These are phyloP conservation scores for Tricholoma sp. DNA, from an alignment of 768 basidiomycete genomes.

Conservation along the genomic window DNA sequence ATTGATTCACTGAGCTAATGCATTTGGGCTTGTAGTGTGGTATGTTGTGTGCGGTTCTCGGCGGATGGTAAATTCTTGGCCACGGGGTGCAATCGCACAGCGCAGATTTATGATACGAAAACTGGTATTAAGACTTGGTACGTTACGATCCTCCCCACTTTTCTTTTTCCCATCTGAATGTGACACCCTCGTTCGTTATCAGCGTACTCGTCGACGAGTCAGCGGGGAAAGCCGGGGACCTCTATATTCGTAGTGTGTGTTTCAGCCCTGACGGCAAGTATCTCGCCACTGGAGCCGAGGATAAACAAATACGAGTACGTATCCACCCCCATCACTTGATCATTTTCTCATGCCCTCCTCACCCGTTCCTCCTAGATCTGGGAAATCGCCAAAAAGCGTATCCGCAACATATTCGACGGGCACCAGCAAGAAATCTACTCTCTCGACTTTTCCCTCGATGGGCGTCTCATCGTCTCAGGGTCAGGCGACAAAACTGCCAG, in stretches of 20 bases:
- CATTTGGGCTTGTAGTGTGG: slow-evolving; percentile 30
- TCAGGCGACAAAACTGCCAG: slow-evolving; percentile 63
- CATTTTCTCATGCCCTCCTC: slow-evolving; percentile 2
- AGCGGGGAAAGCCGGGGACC: slow-evolving; percentile 69
- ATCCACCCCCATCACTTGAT: not conserved
- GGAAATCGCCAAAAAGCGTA: slow-evolving; percentile 80
- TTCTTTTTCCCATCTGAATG: not conserved
- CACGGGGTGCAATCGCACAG: slow-evolving; percentile 93
- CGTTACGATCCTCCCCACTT: slow-evolving; percentile 18
- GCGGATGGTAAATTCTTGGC: slow-evolving; percentile 90
- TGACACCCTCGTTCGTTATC: not conserved
- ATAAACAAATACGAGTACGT: slow-evolving; percentile 79
- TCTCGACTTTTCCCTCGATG: slow-evolving; percentile 86
- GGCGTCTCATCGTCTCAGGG: slow-evolving; percentile 81
- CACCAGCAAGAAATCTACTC: slow-evolving; percentile 94
- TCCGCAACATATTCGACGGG: slow-evolving; percentile 78
- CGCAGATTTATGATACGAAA: slow-evolving; percentile 93
- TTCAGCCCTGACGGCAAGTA: slow-evolving; percentile 87
- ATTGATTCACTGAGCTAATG: not conserved
- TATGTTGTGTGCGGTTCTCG: slow-evolving; percentile 92
- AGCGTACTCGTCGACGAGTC: slow-evolving; percentile 77
- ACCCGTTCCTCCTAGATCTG: slow-evolving; percentile 59
- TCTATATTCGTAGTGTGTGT: slow-evolving; percentile 90
- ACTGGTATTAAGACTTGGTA: slow-evolving; percentile 84
- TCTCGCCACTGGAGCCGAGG: slow-evolving; percentile 91